phyloP scores from a whole-genome alignment of 2,329 filamentous ascomycete genomes.

The Fusarium graminum region DNA sequence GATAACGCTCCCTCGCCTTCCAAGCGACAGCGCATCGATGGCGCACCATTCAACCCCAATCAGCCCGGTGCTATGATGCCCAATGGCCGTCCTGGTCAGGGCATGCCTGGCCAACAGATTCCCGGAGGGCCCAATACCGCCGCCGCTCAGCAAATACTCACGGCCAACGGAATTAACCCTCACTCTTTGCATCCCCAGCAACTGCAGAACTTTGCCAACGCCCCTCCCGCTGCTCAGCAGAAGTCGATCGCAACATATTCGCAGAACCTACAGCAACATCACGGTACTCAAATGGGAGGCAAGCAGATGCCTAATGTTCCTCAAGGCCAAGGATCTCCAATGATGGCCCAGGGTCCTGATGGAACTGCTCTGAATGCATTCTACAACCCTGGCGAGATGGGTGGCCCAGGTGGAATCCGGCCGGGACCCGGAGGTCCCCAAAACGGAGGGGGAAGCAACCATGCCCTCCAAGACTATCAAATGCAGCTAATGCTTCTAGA shows the following conservation, averaged over 20 bases:
- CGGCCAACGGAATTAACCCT: constrained; percentile 80
- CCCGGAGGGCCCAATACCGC: constrained; percentile 63
- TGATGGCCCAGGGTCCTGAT: constrained; percentile 82
- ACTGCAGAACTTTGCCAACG: constrained; percentile 73
- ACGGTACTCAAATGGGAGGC: constrained; percentile 83
- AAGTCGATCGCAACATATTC: constrained; percentile 92
- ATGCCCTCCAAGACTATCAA: constrained; percentile 87
- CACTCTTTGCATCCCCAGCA: constrained; percentile 79
- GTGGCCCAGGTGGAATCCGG: constrained; percentile 70
- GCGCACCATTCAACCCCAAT: constrained; percentile 77
- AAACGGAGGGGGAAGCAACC: constrained; percentile 72
- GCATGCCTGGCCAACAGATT: constrained; percentile 79
- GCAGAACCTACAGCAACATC: constrained; percentile 84
- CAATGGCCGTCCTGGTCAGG: constrained; percentile 77
- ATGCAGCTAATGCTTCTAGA: constrained; percentile 91
- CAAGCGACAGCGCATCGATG: constrained; percentile 85
- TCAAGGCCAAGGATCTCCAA: constrained; percentile 82
- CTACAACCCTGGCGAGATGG: constrained; percentile 75
- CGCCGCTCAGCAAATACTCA: constrained; percentile 71
- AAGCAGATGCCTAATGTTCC: constrained; percentile 84
- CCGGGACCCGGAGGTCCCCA: constrained; percentile 62
- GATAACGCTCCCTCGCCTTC: constrained; percentile 94
- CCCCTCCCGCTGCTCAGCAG: constrained; percentile 73
- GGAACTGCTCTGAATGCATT: constrained; percentile 67
- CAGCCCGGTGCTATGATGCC: constrained; percentile 75